Conservation (phyloP, 768 basidiomycete species). For the Phaffia tasmanica region DNA sequence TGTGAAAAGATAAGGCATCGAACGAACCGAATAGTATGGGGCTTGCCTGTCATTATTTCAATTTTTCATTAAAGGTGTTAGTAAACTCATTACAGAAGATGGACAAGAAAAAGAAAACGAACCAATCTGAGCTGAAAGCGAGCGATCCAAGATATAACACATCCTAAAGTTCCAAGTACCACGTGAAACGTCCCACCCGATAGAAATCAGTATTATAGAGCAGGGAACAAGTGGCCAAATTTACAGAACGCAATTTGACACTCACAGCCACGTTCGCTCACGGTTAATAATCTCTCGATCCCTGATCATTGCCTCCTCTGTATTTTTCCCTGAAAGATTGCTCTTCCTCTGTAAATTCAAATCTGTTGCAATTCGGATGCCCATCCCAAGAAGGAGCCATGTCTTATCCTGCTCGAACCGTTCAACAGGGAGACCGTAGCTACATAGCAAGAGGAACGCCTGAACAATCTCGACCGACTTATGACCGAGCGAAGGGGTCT, state of each 20-base stretch:
- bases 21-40: too few relatives aligned
- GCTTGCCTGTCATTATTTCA: conserved; percentile 51
- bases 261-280: conserved; percentile 80
- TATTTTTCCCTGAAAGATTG: conserved; percentile 51
- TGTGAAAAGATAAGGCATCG: background rate
- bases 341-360: conserved; percentile 89
- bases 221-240: background rate
- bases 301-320: conserved; percentile 65
- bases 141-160: conserved; percentile 75
- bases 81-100: conserved; percentile 35
- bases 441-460: conserved; percentile 78
- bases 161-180: conserved; percentile 34
- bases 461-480: conserved; percentile 84
- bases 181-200: too few relatives aligned
- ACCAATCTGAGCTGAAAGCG: conserved; percentile 89
- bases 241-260: conserved; percentile 52
- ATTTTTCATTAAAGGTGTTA: conserved; percentile 45
- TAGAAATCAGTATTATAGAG: background rate
- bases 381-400: conserved; percentile 58
- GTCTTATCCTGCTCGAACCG: conserved; percentile 94
- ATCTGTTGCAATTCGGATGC: conserved; percentile 88
- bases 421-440: conserved; percentile 77
- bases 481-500: conserved; percentile 38
- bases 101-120: conserved; percentile 57
- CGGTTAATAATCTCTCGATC: conserved; percentile 72